These are phyloP conservation scores for Citropsis articulata DNA, from an alignment of 345 rosid species.

Conservation along the genomic window DNA sequence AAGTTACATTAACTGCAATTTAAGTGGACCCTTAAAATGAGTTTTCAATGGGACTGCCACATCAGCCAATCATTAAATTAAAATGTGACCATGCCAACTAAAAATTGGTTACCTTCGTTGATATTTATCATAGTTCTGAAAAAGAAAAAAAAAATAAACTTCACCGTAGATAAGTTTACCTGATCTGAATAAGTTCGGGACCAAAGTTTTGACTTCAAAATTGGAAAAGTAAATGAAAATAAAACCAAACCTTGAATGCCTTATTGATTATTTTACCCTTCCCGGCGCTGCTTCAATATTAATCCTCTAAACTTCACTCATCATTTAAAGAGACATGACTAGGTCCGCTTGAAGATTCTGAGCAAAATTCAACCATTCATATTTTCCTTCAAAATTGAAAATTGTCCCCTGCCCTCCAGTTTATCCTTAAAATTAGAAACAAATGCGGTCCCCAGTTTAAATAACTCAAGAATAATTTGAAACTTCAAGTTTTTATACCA, in stretches of 20 bases:
- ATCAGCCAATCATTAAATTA: too few relatives aligned
- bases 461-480: too few relatives aligned
- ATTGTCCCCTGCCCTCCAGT: not conserved
- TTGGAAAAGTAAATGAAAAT: too few relatives aligned
- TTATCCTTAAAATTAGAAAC: not conserved
- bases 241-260: too few relatives aligned
- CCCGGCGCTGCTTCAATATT: not conserved
- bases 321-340: not conserved
- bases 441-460: not conserved
- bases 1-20: too few relatives aligned
- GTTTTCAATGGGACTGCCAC: not conserved
- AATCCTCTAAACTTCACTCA: not conserved
- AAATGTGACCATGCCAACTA: too few relatives aligned
- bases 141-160: too few relatives aligned
- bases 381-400: not conserved
- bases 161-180: not conserved
- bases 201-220: too few relatives aligned
- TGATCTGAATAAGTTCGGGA: not conserved
- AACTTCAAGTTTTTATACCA: not conserved
- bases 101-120: too few relatives aligned
- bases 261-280: too few relatives aligned
- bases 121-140: too few relatives aligned
- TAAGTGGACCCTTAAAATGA: too few relatives aligned
- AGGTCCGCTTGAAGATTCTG: not conserved
- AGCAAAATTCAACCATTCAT: not conserved